Conservation (phyloP, 345 rosid species). For the Eucalyptus cloeziana region DNA sequence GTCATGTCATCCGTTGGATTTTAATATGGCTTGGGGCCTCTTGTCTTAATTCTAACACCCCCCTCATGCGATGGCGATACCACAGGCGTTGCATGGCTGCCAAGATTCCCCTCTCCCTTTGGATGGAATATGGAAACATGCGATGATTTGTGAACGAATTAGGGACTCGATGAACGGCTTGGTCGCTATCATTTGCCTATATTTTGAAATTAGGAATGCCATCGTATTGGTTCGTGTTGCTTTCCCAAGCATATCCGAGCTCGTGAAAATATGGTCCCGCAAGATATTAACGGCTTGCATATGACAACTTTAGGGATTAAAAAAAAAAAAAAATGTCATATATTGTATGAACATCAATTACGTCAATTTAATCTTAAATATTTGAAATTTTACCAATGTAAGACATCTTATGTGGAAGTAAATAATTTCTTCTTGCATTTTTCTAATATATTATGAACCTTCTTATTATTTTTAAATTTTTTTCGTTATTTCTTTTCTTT, state of each 20-base stretch:
- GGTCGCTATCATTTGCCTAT: not conserved
- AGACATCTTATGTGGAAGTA: accelerated
- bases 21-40: not conserved
- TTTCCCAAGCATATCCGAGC: not conserved
- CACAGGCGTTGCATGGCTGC: not conserved
- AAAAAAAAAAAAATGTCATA: not conserved
- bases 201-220: not conserved
- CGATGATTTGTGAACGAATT: not conserved
- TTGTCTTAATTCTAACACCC: not conserved
- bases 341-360: not conserved
- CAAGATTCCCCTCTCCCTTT: not conserved
- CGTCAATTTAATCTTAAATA: accelerated
- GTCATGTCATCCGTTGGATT: not conserved
- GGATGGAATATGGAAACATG: not conserved
- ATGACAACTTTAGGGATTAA: not conserved
- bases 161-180: not conserved
- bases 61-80: not conserved
- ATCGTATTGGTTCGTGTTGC: not conserved
- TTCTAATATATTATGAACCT: not conserved
- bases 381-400: not conserved
- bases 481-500: not conserved
- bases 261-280: not conserved
- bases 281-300: not conserved
- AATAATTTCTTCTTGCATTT: not conserved
- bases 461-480: not conserved